These are phyloP conservation scores for Chrysoporthe austroafricana DNA, from an alignment of 2,329 filamentous ascomycete genomes.

Conservation along the genomic window DNA sequence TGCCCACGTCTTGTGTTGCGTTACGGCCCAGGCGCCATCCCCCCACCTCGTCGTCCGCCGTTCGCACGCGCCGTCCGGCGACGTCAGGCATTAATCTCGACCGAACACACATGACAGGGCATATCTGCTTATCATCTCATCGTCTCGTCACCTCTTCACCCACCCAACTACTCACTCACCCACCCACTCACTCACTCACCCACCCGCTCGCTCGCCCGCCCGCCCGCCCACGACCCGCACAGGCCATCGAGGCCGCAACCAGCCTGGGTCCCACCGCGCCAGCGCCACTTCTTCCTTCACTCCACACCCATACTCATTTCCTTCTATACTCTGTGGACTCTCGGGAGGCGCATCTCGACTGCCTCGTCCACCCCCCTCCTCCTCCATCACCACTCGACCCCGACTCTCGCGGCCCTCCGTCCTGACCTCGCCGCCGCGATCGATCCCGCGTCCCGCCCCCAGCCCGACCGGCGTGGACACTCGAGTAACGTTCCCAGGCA, in stretches of 20 bases:
- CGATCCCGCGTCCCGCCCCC: not conserved
- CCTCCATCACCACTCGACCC: not conserved
- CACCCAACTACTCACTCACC: too few species aligned
- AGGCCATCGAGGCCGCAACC: conserved; percentile 10
- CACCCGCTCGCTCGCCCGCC: not conserved
- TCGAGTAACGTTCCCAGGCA: not conserved
- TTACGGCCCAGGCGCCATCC: not conserved
- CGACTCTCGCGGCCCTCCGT: not conserved
- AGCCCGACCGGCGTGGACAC: not conserved
- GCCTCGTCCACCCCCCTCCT: conserved; percentile 16
- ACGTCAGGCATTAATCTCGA: conserved; percentile 1
- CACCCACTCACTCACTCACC: too few species aligned
- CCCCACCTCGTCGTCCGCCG: not conserved
- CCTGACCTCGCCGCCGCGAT: not conserved
- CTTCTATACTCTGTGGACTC: not conserved
- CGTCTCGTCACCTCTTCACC: not conserved
- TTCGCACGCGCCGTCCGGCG: not conserved
- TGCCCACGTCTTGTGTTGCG: conserved; percentile 8
- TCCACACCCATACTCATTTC: conserved; percentile 11
- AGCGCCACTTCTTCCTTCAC: conserved; percentile 3
- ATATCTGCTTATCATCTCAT: conserved; percentile 9
- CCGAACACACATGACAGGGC: not conserved
- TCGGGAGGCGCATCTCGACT: conserved; percentile 1
- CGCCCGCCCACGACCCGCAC: not conserved
- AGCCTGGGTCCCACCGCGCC: conserved; percentile 12